These are phyloP conservation scores for Entamoeba histolytica DNA, from an alignment of 208 protist species.

Conservation along the genomic window DNA sequence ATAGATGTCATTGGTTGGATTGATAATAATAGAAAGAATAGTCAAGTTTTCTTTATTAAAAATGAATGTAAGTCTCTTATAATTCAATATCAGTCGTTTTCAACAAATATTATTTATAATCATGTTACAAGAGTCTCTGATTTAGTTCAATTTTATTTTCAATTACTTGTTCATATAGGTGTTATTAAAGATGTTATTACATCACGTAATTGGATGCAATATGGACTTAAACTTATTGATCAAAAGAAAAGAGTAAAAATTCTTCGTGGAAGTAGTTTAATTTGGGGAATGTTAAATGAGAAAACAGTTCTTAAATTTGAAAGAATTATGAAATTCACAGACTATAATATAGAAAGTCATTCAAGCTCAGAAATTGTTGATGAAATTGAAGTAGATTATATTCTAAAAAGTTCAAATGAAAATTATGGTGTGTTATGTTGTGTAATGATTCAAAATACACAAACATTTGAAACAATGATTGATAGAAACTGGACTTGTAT, in stretches of 20 bases:
- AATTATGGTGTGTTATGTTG: not conserved
- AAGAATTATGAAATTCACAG: not conserved
- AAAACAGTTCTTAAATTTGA: not conserved
- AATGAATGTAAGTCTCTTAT: not conserved
- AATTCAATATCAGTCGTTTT: not conserved
- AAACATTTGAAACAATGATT: not conserved
- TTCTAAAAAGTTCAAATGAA: not conserved
- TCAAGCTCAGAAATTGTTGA: not conserved
- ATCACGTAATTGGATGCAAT: not conserved
- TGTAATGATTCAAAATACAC: not conserved
- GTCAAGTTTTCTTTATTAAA: not conserved
- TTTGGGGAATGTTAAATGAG: not conserved
- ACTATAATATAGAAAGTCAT: not conserved
- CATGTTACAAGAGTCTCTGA: not conserved
- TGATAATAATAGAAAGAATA: not conserved
- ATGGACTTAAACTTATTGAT: not conserved
- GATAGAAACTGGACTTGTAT: not conserved
- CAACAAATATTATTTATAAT: not conserved
- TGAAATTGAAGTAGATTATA: not conserved
- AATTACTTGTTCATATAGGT: not conserved
- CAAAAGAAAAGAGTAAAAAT: not conserved
- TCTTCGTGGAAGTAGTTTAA: not conserved
- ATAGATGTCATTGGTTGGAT: not conserved
- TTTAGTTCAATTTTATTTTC: not conserved
- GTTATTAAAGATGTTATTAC: not conserved